Evolutionary conservation across 1,284 basidiomycete genomes (phyloP).

Genomic region (Malassezia japonica): DNA sequence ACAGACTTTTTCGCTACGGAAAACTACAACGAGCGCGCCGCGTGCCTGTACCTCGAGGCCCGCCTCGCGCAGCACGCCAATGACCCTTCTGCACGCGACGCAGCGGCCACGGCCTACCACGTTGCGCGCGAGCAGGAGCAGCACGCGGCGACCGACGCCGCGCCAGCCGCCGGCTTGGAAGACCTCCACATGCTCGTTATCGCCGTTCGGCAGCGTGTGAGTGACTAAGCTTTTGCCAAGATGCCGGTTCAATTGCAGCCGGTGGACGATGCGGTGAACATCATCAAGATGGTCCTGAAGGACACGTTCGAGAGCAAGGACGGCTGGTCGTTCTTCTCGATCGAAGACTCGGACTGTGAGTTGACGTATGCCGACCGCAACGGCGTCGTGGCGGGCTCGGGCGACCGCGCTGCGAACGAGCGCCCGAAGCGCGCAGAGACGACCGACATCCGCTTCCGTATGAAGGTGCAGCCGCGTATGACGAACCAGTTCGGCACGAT

Average conservation of each 20-base stretch:
- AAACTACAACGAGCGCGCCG: constrained; percentile 4
- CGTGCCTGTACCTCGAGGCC: constrained; percentile 6
- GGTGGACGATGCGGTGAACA: constrained; percentile 1
- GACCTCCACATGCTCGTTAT: constrained; percentile 5
- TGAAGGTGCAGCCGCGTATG: constrained; percentile 5
- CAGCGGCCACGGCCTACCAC: background rate
- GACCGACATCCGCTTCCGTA: constrained; percentile 9
- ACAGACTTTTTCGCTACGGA: constrained; percentile 4
- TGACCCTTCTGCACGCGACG: background rate
- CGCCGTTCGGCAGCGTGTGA: background rate
- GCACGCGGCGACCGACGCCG: background rate
- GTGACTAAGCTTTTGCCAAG: background rate
- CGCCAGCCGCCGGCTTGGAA: background rate
- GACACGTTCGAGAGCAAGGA: background rate
- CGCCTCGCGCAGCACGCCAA: constrained; percentile 1
- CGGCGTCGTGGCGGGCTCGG: constrained; percentile 11
- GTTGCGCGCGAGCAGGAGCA: background rate
- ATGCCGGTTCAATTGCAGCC: background rate
- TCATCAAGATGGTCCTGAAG: too few species aligned
- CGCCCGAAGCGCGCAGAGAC: constrained; percentile 7
- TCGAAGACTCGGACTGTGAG: background rate
- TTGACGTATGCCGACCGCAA: constrained; percentile 8
- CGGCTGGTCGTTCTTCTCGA: background rate
- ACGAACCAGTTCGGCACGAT: constrained; percentile 12
- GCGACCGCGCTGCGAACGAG: constrained; percentile 2